Conservation (phyloP, 1,284 basidiomycete species). For the Puccinia horiana region DNA sequence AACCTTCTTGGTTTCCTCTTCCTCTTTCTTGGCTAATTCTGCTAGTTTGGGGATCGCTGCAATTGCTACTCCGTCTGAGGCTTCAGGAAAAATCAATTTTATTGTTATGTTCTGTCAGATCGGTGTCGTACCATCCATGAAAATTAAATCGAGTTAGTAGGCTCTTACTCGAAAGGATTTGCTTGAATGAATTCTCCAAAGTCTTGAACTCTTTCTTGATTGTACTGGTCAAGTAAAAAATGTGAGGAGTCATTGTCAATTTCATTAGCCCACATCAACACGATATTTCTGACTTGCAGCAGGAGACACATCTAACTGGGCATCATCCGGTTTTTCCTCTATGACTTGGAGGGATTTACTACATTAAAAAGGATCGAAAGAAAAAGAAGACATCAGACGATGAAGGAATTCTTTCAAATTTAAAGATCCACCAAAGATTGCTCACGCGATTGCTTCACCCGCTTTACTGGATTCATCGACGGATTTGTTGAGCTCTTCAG, state of each 20-base stretch:
- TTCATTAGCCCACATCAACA: neutral
- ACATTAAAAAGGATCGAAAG: neutral
- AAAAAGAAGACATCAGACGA: neutral
- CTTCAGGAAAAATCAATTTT: neutral
- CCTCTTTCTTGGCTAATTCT: neutral
- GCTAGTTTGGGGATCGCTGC: constrained; percentile 23
- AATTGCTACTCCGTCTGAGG: neutral
- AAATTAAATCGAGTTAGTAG: no score
- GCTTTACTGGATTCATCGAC: neutral
- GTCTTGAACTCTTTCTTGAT: constrained; percentile 19
- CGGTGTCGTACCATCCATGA: neutral
- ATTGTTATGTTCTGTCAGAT: neutral
- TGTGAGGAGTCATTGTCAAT: neutral
- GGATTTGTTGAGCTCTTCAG: neutral
- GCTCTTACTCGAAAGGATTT: neutral
- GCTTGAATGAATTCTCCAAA: constrained; percentile 21
- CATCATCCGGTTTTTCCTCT: constrained; percentile 15
- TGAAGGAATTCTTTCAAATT: neutral
- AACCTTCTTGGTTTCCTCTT: neutral
- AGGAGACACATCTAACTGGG: neutral
- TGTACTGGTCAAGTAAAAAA: neutral
- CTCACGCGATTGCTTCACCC: constrained; percentile 4
- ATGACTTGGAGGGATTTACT: constrained; percentile 15
- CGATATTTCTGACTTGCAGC: neutral
- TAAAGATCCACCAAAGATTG: neutral